Conservation (phyloP, 371 early-diverging fungal genomes). For the Smittium culicis region DNA sequence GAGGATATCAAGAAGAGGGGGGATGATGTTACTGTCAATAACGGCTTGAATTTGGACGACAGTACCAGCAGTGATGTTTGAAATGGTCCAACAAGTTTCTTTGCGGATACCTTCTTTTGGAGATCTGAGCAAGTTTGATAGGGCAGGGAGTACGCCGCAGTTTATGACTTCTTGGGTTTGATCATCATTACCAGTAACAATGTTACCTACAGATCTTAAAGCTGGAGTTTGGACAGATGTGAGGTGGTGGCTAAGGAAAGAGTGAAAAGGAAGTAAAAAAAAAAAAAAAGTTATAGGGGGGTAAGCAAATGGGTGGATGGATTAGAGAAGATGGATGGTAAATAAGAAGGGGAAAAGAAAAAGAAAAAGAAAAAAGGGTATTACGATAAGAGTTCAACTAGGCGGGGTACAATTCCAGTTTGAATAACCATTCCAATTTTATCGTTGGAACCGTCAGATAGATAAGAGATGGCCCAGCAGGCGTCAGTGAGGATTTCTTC, state of each 20-base stretch:
- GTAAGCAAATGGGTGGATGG: background rate
- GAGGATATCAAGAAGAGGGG: constrained; percentile 80
- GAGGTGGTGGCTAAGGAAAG: constrained; percentile 40
- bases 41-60: constrained; percentile 87
- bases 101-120: constrained; percentile 92
- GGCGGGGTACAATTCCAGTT: constrained; percentile 81
- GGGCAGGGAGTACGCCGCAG: constrained; percentile 70
- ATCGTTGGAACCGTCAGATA: constrained; percentile 90
- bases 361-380: background rate
- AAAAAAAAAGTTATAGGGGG: background rate
- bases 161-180: constrained; percentile 95
- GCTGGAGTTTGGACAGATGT: constrained; percentile 93
- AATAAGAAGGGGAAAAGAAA: background rate
- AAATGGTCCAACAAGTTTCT: constrained; percentile 99
- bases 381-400: constrained; percentile 77
- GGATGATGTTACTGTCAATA: constrained; percentile 88
- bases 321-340: background rate
- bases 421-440: constrained; percentile 94
- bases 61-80: constrained; percentile 99
- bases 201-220: constrained; percentile 96
- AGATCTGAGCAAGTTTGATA: constrained; percentile 65
- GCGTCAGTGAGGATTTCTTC: constrained; percentile 96
- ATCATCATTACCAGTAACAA: constrained; percentile 96
- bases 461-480: constrained; percentile 99
- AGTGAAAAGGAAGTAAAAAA: background rate